Base-by-base conservation (phyloP, 768 basidiomycete genomes). In the Boletus rubropictus region DNA sequence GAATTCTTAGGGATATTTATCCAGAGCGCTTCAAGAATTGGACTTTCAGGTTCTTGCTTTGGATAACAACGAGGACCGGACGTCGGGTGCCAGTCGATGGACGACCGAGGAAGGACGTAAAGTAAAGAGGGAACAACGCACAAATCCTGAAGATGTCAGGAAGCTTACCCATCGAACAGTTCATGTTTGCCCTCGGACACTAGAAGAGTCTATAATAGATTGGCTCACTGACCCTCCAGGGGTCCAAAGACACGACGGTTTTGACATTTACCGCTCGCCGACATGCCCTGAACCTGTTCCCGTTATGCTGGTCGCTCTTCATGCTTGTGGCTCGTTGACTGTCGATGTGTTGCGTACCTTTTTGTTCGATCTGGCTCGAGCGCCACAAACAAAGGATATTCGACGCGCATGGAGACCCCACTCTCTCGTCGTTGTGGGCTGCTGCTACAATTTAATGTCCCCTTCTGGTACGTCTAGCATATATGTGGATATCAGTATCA, bases 241-340 rank as follows among this genome's bases (percentile, higher is more conserved):
- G 34, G 34, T 27, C 11, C 40, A 48, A 20, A 44, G 7, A 15
- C 7, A 4, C 15, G 39, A 28, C 0, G 27, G 27, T 7, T 24
- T 31, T 22, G 24, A 25, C 37, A 39, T 17, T 20, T 29, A 28
- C 36, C 34, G 41, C 17, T 22, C 48, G 21, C 17, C 48, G 5
- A 39, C 44, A 24, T 15, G 9, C 4, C n/a, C 21, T 21, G 42
- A 46, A 15, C 51, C 63, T 4, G 42, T 60, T 20, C 80, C 81
- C 1, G 74, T 86, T 8, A 63, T 84, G 22, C 66, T 88, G 35
- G 76, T 86, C 25, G 86, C 80, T 15, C 71, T 89, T 29, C 86
- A 89, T 53, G 84, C 84, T 1, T 89, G 86, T 53, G 86, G 86
- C 4, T 81, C 84, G 1, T 75, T 89, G 32, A 84, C 84, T 1